Evolutionary conservation across 2,329 filamentous ascomycete genomes (phyloP), one percentile per base, ranked within the genome.

Genomic region (Coniochaeta ligniaria): DNA sequence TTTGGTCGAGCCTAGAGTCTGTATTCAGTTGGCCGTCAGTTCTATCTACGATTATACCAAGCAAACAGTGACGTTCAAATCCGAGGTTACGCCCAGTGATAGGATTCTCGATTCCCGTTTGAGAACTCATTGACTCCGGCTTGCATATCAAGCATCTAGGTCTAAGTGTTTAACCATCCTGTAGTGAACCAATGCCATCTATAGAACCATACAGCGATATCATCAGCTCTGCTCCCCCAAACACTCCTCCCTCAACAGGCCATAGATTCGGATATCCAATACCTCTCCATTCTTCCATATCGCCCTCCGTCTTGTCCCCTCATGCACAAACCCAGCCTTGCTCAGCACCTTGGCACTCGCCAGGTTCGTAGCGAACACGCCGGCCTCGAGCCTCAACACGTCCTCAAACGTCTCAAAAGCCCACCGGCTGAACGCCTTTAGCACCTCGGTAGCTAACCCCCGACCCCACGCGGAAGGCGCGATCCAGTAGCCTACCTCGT

Each of bases 401-500:
- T 72, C 68, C 0, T 76, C 73, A 59, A 77, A 74, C 8, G 68
- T 73, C 38, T 69, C 68, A 61, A 83, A 81, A 3, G 73, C 70
- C 78, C 80, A 83, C 26, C 64, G 66, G 17, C 69, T 66, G 57
- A 82, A 75, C 1, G 63, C 78, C 3, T 33, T 55, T 2, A 74
- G 61, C 16, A 74, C 78, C 63, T 76, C 78, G 1, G 72, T 76
- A 60, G 72, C 74, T 60, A 79, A 73, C 1, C 81, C 81, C 33
- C 71, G 72, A 0, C 80, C 78, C 80, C 80, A 80, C 56, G 72
- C 68, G 12, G 69, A 64, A 41, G 69, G 71, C 0, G 71, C 75
- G 26, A 80, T 43, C 74, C 76, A 82, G 70, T 83, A 84, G 5
- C 80, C 81, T 0, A 83, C 7, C 69, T 83, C 78, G 66, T 74